Percentiles rank a stretch among this genome's conserved stretches.
Evolutionary conservation across 2,329 filamentous ascomycete genomes (phyloP).

Genomic region (Colletotrichum cuscutae): DNA sequence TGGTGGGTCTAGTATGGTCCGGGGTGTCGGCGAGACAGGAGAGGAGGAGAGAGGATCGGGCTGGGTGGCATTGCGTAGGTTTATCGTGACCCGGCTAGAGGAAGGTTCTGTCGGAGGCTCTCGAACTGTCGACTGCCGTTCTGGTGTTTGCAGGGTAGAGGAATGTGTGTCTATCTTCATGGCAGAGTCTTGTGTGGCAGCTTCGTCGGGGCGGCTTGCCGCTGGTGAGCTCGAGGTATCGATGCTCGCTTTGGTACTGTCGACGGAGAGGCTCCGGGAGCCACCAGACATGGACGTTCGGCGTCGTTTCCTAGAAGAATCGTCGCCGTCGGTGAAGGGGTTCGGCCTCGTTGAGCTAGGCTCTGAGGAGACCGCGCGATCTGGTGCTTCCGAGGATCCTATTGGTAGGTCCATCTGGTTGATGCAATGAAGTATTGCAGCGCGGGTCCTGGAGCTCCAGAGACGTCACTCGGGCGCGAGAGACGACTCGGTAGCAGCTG

Average conservation of each 20-base stretch:
- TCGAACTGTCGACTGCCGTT: constrained; percentile 44
- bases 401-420: constrained; percentile 66
- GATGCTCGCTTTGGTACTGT: constrained; percentile 49
- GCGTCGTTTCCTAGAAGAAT: constrained; percentile 68
- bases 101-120: constrained; percentile 53
- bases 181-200: constrained; percentile 41
- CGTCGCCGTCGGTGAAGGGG: constrained; percentile 70
- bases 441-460: constrained; percentile 57
- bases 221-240: constrained; percentile 46
- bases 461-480: constrained; percentile 62
- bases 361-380: constrained; percentile 71
- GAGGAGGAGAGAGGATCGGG: constrained; percentile 54
- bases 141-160: constrained; percentile 55
- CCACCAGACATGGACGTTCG: constrained; percentile 65
- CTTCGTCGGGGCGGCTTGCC: constrained; percentile 38
- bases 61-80: constrained; percentile 60
- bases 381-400: constrained; percentile 61
- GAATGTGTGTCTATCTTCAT: constrained; percentile 55
- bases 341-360: constrained; percentile 71
- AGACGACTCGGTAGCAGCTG: constrained; percentile 64
- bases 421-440: constrained; percentile 47
- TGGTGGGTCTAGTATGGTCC: constrained; percentile 29
- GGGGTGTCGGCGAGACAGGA: constrained; percentile 53
- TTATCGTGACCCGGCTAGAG: constrained; percentile 70
- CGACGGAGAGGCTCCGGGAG: constrained; percentile 64